A percentile compares a stretch with the other conserved stretches of the same genome.
Conservation (phyloP, 768 basidiomycete genomes). For the Pholiota microspora region DNA sequence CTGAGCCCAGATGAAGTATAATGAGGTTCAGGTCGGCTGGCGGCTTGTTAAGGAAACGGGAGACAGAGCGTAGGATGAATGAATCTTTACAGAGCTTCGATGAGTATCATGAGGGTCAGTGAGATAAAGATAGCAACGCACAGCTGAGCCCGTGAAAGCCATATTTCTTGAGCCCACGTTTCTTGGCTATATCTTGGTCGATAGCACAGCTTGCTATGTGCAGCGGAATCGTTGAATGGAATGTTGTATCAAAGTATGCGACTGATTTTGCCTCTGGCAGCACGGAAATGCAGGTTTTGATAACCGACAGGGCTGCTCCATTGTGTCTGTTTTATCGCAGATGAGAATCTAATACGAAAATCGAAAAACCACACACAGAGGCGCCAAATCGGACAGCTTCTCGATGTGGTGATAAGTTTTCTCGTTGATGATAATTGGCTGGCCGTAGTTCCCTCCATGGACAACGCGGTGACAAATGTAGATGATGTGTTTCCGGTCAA, state of each 20-base stretch:
- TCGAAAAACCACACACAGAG: slow-evolving; percentile 49
- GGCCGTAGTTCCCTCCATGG: slow-evolving; percentile 79
- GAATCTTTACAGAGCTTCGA: slow-evolving; percentile 39
- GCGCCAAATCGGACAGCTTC: slow-evolving; percentile 75
- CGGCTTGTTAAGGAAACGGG: slow-evolving; percentile 56
- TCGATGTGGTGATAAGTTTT: slow-evolving; percentile 73
- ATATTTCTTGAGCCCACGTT: slow-evolving; percentile 79
- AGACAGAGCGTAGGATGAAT: slow-evolving; percentile 65
- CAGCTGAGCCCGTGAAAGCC: slow-evolving; percentile 90
- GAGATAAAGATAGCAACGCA: slow-evolving; percentile 24
- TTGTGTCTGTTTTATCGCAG: slow-evolving; percentile 45
- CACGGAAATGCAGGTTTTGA: slow-evolving; percentile 54
- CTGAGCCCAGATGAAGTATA: slow-evolving; percentile 86
- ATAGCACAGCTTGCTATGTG: slow-evolving; percentile 84
- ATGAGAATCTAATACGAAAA: background rate
- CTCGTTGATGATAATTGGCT: slow-evolving; percentile 66
- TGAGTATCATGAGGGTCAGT: background rate
- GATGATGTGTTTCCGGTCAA: slow-evolving; percentile 42
- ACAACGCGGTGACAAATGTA: slow-evolving; percentile 80
- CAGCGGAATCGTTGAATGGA: slow-evolving; percentile 72
- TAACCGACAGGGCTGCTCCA: slow-evolving; percentile 58
- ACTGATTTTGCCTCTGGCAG: slow-evolving; percentile 72
- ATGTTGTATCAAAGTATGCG: slow-evolving; percentile 87
- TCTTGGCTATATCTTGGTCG: slow-evolving; percentile 54
- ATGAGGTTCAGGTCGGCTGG: slow-evolving; percentile 65